Evolutionary conservation across 2,329 filamentous ascomycete species (phyloP), one percentile per base, ranked within the genome.

Genomic region (Epichloe sp.): DNA sequence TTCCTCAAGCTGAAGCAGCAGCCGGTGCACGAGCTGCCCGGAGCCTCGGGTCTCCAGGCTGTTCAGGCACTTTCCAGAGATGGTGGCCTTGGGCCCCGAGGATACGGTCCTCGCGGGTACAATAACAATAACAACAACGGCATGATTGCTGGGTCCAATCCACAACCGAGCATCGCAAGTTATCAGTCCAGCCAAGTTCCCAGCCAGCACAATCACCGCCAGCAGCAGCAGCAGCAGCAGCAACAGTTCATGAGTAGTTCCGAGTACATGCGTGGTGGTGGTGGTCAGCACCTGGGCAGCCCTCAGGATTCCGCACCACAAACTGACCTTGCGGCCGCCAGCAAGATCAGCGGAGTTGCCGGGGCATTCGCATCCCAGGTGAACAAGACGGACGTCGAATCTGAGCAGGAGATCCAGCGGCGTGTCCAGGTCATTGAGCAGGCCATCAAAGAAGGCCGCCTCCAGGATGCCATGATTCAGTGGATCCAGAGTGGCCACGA

Each of bases 401-500:
- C 62, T 3, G 52, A 54, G 42, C 42, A 69, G 43, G 82, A 88
- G 59, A 68, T 80, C 48, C 69, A 75, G 41, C 69, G 73, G 47
- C 67, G 74, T 48, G 73, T 84, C 21, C 73, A 78, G 17, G 69
- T 73, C 23, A 82, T 91, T 53, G 79, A 81, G 47, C 67, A 72
- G 47, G 68, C 81, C 43, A 80, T 93, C 67, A 71, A 75, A 37
- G 73, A 77, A 34, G 78, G 78, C 21, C 75, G 78, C 37, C 75
- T 77, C 51, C 81, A 85, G 59, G 75, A 78, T 49, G 82, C 79
- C 42, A 74, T 83, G 62, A 74, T 85, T 52, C 76, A 77, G 54
- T 85, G 82, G 82, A 76, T 85, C 51, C 82, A 86, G 65, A 76
- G 76, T 57, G 76, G 74, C 15, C 74, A 77, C 36, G 76, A 82